Base-by-base conservation (phyloP, 164 flowering plant species). In the Echeveria elegans region DNA sequence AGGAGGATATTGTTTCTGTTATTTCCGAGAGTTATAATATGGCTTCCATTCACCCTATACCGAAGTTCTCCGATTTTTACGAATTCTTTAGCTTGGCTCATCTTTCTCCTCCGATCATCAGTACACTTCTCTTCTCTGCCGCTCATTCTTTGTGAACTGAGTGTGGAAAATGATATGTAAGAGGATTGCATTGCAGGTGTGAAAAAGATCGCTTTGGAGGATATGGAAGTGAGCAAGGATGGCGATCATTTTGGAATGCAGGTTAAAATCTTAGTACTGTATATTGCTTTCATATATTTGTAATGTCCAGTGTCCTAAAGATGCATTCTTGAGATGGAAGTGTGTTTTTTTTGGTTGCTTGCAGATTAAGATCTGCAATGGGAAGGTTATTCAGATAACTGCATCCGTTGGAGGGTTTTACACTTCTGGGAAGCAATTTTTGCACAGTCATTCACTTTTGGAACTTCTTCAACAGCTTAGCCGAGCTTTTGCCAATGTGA, bases 391-490 rank as follows among this genome's bases (percentile, higher is more conserved):
- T 31, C 80, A 79, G 47, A 83, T 89, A 52, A 84, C 81, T 69
- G 97, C 92, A 45, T 90, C 96, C 0, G 76, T 62, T 0, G 84
- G 89, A 71, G 97, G 98, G 32, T 93, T 93, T 73, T 89, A 88
- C 72, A 79, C 81, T 14, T 69, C 71, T 50, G 98, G 92, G 52
- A 93, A 84, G 80, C 90, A 78, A 69, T 74, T 71, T 61, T 31
- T 81, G 30, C 85, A 72, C 31, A 83, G 88, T 73, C 90, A 82
- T 68, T 82, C 92, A 37, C 74, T 93, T 59, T 86, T 90, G 59
- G 97, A 90, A 75, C 89, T 90, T 71, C 80, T 93, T 74, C 97
- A 88, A 71, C 96, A 89, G 80, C 88, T 88, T 65, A 93, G 96
- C 77, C 83, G 80, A 76, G 96, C 24, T 48, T 48, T 48, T 12